Conservation (phyloP, 2,329 filamentous ascomycete genomes). For the Exophiala dermatitidis region DNA sequence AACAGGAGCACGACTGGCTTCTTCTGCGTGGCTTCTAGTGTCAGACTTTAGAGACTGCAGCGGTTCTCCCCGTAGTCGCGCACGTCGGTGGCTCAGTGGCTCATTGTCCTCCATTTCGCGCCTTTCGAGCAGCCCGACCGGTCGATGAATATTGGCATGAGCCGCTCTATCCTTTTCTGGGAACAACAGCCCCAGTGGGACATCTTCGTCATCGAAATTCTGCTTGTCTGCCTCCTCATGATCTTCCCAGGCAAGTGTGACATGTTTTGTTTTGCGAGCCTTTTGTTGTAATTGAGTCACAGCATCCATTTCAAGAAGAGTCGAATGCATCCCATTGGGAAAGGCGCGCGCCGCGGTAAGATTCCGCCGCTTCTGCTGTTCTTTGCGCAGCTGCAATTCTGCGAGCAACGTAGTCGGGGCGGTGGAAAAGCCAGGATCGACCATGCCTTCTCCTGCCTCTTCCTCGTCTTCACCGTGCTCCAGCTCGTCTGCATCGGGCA, state of each 20-base stretch:
- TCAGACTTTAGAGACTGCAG: slow-evolving; percentile 31
- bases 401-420: slow-evolving; percentile 85
- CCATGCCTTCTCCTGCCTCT: slow-evolving; percentile 40
- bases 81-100: slow-evolving; percentile 69
- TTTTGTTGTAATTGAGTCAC: slow-evolving; percentile 78
- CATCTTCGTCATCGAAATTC: slow-evolving; percentile 67
- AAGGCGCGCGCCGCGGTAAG: slow-evolving; percentile 56
- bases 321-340: slow-evolving; percentile 80
- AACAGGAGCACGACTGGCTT: slow-evolving; percentile 27
- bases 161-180: slow-evolving; percentile 42
- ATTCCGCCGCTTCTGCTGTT: slow-evolving; percentile 74
- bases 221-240: slow-evolving; percentile 44
- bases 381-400: slow-evolving; percentile 84
- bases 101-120: slow-evolving; percentile 88
- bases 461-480: slow-evolving; percentile 36
- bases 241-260: slow-evolving; percentile 88
- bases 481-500: slow-evolving; percentile 25
- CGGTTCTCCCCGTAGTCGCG: slow-evolving; percentile 60
- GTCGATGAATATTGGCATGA: slow-evolving; percentile 29
- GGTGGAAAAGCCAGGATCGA: slow-evolving; percentile 51
- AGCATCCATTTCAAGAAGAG: slow-evolving; percentile 80
- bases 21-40: slow-evolving; percentile 9
- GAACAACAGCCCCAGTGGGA: slow-evolving; percentile 76
- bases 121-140: slow-evolving; percentile 51
- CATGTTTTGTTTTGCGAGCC: slow-evolving; percentile 63